Evolutionary conservation across 805 yeast species (phyloP).

Genomic region (Monosporozyma unispora): DNA sequence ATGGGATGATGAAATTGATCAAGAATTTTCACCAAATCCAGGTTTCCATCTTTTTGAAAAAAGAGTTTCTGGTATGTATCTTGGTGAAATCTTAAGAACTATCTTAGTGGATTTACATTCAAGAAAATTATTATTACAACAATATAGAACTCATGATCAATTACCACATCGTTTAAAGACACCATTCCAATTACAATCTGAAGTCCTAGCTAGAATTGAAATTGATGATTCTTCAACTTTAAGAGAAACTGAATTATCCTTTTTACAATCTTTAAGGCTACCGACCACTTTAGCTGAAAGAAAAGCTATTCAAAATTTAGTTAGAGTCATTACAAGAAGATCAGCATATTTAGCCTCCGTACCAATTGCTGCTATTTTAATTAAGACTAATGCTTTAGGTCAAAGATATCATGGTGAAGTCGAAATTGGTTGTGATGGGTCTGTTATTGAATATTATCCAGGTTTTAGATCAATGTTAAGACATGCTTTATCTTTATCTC

Average conservation of each 20-base stretch:
- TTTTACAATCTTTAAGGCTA: slow-evolving; percentile 57
- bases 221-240: slow-evolving; percentile 73
- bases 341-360: slow-evolving; percentile 87
- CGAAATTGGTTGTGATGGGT: slow-evolving; percentile 93
- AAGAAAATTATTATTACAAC: slow-evolving; percentile 48
- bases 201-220: slow-evolving; percentile 78
- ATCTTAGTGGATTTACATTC: slow-evolving; percentile 59
- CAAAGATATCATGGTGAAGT: slow-evolving; percentile 56
- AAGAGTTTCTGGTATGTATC: slow-evolving; percentile 83
- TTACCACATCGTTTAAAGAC: slow-evolving; percentile 55
- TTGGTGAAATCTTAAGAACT: slow-evolving; percentile 82
- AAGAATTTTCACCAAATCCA: slow-evolving; percentile 59
- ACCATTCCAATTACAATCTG: slow-evolving; percentile 73
- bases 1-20: slow-evolving; percentile 66
- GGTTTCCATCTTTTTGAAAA: slow-evolving; percentile 91
- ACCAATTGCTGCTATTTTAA: slow-evolving; percentile 75
- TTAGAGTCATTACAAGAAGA: slow-evolving; percentile 73
- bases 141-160: slow-evolving; percentile 35
- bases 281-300: slow-evolving; percentile 70
- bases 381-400: slow-evolving; percentile 55
- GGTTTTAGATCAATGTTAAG: slow-evolving; percentile 74
- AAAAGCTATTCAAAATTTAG: slow-evolving; percentile 56
- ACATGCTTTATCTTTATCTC: slow-evolving; percentile 63
- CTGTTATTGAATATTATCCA: slow-evolving; percentile 89
- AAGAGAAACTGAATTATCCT: slow-evolving; percentile 57